Evolutionary conservation across 139 green algal species (phyloP).

Genomic region (Chlorella sp.): DNA sequence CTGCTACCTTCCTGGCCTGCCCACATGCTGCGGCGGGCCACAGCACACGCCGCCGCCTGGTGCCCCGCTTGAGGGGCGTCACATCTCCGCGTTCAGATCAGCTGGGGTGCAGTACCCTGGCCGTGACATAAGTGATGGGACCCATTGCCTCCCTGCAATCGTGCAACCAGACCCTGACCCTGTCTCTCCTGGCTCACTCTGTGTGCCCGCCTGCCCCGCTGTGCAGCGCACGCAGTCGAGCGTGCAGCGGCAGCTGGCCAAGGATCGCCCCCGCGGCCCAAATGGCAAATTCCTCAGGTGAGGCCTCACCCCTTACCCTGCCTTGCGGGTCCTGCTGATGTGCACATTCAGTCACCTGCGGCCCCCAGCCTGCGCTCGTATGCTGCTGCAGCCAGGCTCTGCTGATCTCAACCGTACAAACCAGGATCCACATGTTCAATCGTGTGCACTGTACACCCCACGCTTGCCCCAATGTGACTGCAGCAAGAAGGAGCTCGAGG

Average conservation of each 20-base stretch:
- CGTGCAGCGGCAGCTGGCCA: not conserved
- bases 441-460: no score
- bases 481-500: not conserved
- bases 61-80: no score
- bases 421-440: no score
- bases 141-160: no score
- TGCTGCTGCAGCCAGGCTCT: no score
- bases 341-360: no score
- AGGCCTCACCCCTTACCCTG: not conserved
- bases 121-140: not conserved
- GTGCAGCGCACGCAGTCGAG: not conserved
- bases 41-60: not conserved
- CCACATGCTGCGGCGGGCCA: not conserved
- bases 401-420: no score
- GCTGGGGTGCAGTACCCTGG: no score
- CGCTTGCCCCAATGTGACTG: no score
- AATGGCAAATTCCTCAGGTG: conserved; percentile 23
- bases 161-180: no score
- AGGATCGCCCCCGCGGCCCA: not conserved
- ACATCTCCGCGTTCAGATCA: not conserved
- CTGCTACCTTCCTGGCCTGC: not conserved
- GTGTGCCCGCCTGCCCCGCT: not conserved
- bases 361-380: no score
- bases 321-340: no score
- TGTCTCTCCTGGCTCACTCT: not conserved